A percentile compares a stretch with the other conserved stretches of the same genome.
These are phyloP conservation scores for Cordyceps farinosa DNA, from an alignment of 2,329 filamentous ascomycete species.

Conservation along the genomic window DNA sequence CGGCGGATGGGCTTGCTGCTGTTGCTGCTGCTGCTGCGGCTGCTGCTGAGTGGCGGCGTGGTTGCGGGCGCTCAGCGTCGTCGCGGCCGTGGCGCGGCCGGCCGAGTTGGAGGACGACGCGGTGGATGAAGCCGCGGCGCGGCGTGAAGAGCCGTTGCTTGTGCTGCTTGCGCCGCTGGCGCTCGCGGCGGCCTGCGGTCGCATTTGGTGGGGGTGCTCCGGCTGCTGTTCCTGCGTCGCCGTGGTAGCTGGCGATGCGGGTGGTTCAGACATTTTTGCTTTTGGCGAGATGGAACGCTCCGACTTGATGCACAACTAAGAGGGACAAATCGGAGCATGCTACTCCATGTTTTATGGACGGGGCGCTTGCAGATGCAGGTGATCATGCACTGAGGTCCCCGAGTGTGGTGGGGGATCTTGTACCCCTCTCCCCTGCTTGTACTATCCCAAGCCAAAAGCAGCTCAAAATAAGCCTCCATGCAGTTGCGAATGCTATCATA, in stretches of 20 bases:
- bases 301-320: not conserved
- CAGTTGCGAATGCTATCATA: not conserved
- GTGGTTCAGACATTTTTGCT: conserved; percentile 9
- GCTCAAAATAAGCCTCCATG: not conserved
- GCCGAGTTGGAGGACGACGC: not conserved
- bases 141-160: conserved; percentile 9
- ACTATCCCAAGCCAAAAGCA: not conserved
- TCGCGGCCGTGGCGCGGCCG: conserved; percentile 2
- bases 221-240: not conserved
- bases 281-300: not conserved
- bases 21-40: not conserved
- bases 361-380: conserved; percentile 12
- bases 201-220: conserved; percentile 2
- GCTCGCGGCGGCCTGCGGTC: not conserved
- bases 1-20: conserved; percentile 8
- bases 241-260: not conserved
- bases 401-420: conserved; percentile 11
- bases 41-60: not conserved
- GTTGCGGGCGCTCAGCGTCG: not conserved
- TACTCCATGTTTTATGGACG: not conserved
- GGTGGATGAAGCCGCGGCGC: conserved; percentile 2
- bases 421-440: not conserved
- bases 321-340: not conserved
- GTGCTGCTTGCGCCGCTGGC: conserved; percentile 13
- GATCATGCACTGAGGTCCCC: conserved; percentile 5